Base-by-base conservation (phyloP, 192 early-diverging fungal genomes). In the Obelidium mucronatum region DNA sequence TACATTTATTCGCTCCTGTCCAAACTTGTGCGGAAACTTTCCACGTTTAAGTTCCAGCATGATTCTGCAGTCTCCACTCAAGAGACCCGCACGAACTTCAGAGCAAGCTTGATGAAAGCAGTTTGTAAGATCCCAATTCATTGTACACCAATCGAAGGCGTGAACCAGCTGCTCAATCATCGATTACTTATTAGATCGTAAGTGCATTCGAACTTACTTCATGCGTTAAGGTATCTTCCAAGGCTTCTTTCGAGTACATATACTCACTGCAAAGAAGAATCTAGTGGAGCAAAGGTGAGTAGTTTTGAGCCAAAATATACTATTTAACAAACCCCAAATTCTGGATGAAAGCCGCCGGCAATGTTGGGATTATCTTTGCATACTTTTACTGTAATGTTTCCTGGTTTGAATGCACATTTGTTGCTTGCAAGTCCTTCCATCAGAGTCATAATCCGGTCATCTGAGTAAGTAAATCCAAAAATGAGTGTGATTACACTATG, bases 61-160 rank as follows among this genome's bases (percentile, higher is more conserved):
- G 13, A 72, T 58, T 5, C 69, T n/a, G 34, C 69, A 72, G n/a
- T 72, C 69, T 15, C 54, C 69, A 40, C 69, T 72, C 34, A 72
- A 31, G 28, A 72, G 37, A 5, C 69, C 69, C 8, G 69, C 69
- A 26, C 69, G 69, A 24, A 72, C 40, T 30, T 72, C 69, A 13
- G 69, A 72, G 34, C 69, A 72, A 8, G 69, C 69, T 40, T 72
- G 69, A 31, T 72, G 69, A 19, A n/a, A 30, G 6, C 31, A 24
- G 54, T 72, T 58, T 11, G 51, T 37, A 24, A 72, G 69, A 24
- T 58, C 53, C 69, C 69, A 72, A 51, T 72, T 30, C 56, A 59
- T 59, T n/a, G 69, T 72, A 51, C 69, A 72, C 69, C 69, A 72
- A 36, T 72, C 69, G 30, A 35, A 72, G 22, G 69, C 69, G 35